Base-by-base conservation (phyloP, 345 rosid species). In the Arabidopsis suecica region DNA sequence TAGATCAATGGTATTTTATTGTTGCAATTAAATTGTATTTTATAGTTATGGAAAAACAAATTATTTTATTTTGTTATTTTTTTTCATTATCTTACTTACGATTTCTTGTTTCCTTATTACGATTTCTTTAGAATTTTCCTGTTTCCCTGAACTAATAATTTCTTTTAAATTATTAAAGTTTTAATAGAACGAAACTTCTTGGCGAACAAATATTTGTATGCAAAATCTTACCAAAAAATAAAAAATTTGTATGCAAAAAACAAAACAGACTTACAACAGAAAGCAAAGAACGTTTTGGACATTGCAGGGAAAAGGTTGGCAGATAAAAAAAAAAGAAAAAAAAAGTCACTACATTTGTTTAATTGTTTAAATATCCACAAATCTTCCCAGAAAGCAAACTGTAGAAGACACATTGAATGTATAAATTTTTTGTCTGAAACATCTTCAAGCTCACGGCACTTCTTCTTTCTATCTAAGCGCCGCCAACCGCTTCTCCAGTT, bases 401-500 rank as follows among this genome's bases (percentile, higher is more conserved):
- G 74, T 68, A 18, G 63, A 75, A 61, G 75, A 72, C 40, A 25
- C 51, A 25, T 41, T 38, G 51, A 25, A n/a, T 38, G 51, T 54
- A 45, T 28, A 20, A 45, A 10, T 7, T 36, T 36, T 23, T 45
- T 45, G 12, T 49, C 9, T 58, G 61, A 67, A 58, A 50, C 61
- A 34, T 67, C 22, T 23, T 68, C 20, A 61, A 69, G 50, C 64
- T 69, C 68, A 44, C 6, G 61, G 4, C 12, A 30, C 69, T 61
- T 51, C 3, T 50, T 68, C 74, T 51, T 42, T 54, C 65, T 76
- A 88, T 79, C 96, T 88, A 64, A 94, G 91, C 49, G 97, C 88
- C 1, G 93, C 97, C 91, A 91, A 80, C n/a, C 93, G 88, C 85
- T 94, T 85, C 87, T 94, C 97, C 22, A 94, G 85, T 63, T 88